Percentiles rank a stretch among this genome's conserved stretches.
Evolutionary conservation across 352 stramenopile species (phyloP).

Genomic region (Hyaloperonospora arabidopsidis): DNA sequence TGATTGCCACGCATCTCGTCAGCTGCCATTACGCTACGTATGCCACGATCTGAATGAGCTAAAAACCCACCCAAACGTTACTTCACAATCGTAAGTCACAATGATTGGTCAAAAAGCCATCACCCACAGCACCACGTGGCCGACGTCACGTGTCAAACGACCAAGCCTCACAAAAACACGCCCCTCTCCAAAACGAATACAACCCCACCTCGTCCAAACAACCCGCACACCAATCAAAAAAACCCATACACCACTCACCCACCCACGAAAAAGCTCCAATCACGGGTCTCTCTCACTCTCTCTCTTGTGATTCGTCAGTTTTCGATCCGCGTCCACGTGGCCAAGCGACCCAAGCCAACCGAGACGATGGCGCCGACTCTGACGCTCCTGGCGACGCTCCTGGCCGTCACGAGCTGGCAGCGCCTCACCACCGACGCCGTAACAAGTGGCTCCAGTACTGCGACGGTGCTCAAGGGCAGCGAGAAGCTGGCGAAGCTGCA

Average conservation of each 20-base stretch:
- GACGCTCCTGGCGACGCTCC: conserved; percentile 30
- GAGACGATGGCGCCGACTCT: conserved; percentile 22
- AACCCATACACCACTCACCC: no score
- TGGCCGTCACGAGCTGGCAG: conserved; percentile 29
- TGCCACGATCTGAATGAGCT: no score
- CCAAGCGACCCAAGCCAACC: conserved; percentile 1
- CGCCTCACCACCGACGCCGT: conserved; percentile 26
- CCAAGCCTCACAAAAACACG: no score
- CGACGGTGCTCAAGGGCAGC: conserved; percentile 29
- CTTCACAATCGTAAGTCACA: no score
- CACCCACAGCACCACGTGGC: no score
- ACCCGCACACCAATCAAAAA: no score
- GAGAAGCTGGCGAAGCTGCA: conserved; percentile 64
- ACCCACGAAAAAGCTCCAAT: no score
- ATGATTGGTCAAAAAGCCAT: no score
- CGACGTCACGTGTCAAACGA: no score
- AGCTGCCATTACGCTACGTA: conserved; percentile 10
- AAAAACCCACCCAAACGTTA: no score
- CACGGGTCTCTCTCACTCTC: not conserved
- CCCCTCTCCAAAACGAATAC: no score
- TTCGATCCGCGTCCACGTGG: conserved; percentile 34
- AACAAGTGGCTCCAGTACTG: conserved; percentile 32
- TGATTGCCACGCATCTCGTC: conserved; percentile 19
- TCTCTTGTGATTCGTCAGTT: conserved; percentile 4
- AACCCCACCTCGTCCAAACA: no score